Evolutionary conservation across 768 basidiomycete species (phyloP).

Genomic region (button mushroom (Agaricus bisporus)): DNA sequence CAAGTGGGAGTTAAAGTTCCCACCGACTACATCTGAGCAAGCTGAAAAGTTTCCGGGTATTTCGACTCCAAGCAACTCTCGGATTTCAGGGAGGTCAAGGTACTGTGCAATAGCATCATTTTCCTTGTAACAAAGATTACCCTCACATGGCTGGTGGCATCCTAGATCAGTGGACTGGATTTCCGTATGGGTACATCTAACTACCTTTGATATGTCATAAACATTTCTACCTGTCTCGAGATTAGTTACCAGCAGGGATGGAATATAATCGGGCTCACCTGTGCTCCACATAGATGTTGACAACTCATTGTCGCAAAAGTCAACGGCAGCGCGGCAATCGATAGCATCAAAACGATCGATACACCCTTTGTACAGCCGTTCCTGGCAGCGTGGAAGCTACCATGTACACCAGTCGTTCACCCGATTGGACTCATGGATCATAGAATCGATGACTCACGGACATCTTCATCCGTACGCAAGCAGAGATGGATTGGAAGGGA

Average conservation of each 20-base stretch:
- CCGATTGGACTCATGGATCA: background rate
- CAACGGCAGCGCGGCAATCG: conserved; percentile 58
- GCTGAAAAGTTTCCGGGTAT: conserved; percentile 45
- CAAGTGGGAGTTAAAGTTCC: conserved; percentile 46
- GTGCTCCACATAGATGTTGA: conserved; percentile 38
- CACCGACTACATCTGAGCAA: conserved; percentile 47
- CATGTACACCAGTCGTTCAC: background rate
- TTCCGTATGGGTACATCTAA: background rate
- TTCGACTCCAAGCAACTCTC: conserved; percentile 50
- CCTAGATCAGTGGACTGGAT: background rate
- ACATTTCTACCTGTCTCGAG: conserved; percentile 33
- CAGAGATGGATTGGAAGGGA: conserved; percentile 47
- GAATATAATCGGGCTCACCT: conserved; percentile 22
- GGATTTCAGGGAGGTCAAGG: conserved; percentile 50
- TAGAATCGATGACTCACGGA: conserved; percentile 35
- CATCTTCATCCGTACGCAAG: conserved; percentile 56
- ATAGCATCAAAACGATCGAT: conserved; percentile 62
- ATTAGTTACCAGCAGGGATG: background rate
- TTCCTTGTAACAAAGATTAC: conserved; percentile 30
- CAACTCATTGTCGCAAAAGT: conserved; percentile 58
- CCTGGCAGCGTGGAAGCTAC: conserved; percentile 65
- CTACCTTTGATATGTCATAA: conserved; percentile 52
- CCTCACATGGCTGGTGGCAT: conserved; percentile 29
- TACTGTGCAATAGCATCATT: conserved; percentile 39
- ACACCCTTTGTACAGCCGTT: conserved; percentile 50